Evolutionary conservation across 345 rosid genomes (phyloP).

Genomic region (Noccaea caerulescens): DNA sequence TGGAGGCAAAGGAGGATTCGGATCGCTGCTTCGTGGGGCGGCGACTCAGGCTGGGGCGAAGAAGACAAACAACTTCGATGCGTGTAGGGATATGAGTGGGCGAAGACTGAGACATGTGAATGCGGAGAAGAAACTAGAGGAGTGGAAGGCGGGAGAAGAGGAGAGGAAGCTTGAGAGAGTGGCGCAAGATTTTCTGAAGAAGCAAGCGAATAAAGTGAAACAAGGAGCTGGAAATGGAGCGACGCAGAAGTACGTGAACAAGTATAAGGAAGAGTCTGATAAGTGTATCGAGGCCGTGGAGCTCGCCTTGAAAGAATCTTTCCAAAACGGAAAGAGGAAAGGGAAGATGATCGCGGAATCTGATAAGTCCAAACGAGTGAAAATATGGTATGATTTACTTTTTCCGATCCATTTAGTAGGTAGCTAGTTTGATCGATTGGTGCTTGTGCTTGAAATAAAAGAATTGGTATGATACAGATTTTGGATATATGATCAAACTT

Average conservation of each 20-base stretch:
- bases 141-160: slow-evolving; percentile 90
- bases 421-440: no score
- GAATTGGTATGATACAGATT: no score
- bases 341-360: slow-evolving; percentile 30
- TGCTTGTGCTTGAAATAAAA: no score
- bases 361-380: slow-evolving; percentile 55
- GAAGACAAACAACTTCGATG: slow-evolving; percentile 93
- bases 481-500: no score
- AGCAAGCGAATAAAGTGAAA: slow-evolving; percentile 72
- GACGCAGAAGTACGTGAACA: slow-evolving; percentile 72
- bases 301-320: slow-evolving; percentile 70
- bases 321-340: slow-evolving; percentile 56
- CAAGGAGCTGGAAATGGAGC: slow-evolving; percentile 72
- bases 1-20: slow-evolving; percentile 98
- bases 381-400: slow-evolving; percentile 59
- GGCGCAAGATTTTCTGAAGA: slow-evolving; percentile 82
- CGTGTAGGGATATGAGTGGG: slow-evolving; percentile 98
- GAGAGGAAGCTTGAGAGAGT: slow-evolving; percentile 78
- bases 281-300: slow-evolving; percentile 81
- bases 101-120: slow-evolving; percentile 92
- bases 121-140: slow-evolving; percentile 93
- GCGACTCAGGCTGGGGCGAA: slow-evolving; percentile 96
- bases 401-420: neutral
- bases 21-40: slow-evolving; percentile 92
- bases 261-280: slow-evolving; percentile 75